Evolutionary conservation across 1,284 basidiomycete species (phyloP), one percentile per base, ranked within the genome.

Genomic region (Rhodotorula sp.): DNA sequence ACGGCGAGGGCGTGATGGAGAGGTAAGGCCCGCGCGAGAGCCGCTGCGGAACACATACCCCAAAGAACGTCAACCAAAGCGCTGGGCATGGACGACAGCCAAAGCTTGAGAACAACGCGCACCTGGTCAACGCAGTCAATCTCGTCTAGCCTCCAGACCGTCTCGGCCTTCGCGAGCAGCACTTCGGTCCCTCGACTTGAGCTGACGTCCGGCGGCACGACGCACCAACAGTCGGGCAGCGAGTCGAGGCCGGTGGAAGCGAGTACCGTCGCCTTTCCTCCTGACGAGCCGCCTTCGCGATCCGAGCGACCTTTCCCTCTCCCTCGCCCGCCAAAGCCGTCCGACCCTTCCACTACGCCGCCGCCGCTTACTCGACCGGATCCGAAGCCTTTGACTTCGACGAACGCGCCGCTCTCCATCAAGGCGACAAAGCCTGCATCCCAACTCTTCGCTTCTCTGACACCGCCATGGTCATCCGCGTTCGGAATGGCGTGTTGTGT

Each of bases 151-250:
- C 86, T 88, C 75, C 89, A 82, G 62, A 96, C 56, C 1, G 91
- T 90, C 52, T 86, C 80, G 24, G 90, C 89, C 3, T 89, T 86
- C 0, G 91, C 91, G 30, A 94, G 81, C 0, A 95, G 82, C 30
- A 94, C 89, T 79, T 95, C 92, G 57, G 90, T 88, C 75, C 94
- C 92, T 64, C 92, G 85, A 9, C 90, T 92, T 56, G 90, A 88
- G 46, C 88, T 92, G 59, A 89, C 84, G 76, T 94, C 92, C 0
- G 92, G 91, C 3, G 91, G 90, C 11, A 96, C 88, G 62, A 94
- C 84, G 4, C 88, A 85, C 94, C 93, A 96, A 19, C 90, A 84
- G 76, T 86, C 83, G 1, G 92, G 91, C 9, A 89, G 88, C 74
- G 89, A 87, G 5, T 85, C 84, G n/a, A 94, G 79, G 39, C 86